phyloP scores from a whole-genome alignment of 805 yeast genomes.

The Saccharomycopsis malanga region DNA sequence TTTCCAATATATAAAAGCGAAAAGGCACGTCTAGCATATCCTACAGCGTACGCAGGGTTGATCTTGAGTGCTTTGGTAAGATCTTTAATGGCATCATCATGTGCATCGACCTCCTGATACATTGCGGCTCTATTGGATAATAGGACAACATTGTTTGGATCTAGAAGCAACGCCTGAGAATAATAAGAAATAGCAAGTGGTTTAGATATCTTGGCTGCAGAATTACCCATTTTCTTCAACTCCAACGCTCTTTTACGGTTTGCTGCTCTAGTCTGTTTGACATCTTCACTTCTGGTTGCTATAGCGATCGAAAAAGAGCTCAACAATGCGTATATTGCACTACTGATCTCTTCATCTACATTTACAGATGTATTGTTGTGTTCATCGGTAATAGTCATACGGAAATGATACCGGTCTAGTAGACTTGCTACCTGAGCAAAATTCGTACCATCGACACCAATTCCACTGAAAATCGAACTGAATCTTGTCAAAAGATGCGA shows the following conservation, averaged over 20 bases:
- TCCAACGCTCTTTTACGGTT: conserved; percentile 24
- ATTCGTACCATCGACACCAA: background rate
- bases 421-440: background rate
- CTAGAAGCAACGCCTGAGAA: conserved; percentile 31
- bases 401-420: background rate
- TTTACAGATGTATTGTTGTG: background rate
- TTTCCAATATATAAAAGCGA: conserved; percentile 32
- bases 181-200: conserved; percentile 33
- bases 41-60: conserved; percentile 33
- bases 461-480: background rate
- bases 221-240: conserved; percentile 80
- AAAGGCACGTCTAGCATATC: conserved; percentile 34
- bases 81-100: conserved; percentile 33
- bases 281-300: background rate
- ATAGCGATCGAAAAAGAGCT: background rate
- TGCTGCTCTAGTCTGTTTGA: background rate
- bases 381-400: background rate
- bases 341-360: background rate
- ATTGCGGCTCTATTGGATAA: conserved; percentile 38
- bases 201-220: conserved; percentile 71
- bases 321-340: background rate
- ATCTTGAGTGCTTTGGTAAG: conserved; percentile 28
- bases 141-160: conserved; percentile 30
- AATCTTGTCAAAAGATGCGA: conserved; percentile 1
- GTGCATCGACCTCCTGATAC: conserved; percentile 30